phyloP scores from a whole-genome alignment of 1,139 yeast genomes.

The Geotrichum europaeum region DNA sequence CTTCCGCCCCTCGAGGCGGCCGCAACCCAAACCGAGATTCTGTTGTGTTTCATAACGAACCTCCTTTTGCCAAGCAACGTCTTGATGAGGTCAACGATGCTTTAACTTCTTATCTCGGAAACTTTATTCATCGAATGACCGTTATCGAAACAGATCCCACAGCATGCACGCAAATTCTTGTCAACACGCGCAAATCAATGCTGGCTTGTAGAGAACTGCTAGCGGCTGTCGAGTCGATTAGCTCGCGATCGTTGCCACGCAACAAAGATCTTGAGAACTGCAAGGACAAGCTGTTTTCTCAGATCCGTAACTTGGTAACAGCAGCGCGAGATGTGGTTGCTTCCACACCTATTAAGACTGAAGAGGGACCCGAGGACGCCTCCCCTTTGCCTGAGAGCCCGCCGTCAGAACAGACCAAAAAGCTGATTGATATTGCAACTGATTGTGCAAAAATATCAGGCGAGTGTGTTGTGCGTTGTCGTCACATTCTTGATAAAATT shows the following conservation, averaged over 20 bases:
- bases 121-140: conserved; percentile 33
- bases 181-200: conserved; percentile 38
- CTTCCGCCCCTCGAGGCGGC: conserved; percentile 2
- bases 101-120: conserved; percentile 61
- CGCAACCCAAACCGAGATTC: conserved; percentile 24
- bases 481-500: conserved; percentile 46
- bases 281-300: conserved; percentile 35
- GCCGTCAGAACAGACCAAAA: conserved; percentile 10
- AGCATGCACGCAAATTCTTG: conserved; percentile 34
- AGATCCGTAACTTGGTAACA: conserved; percentile 32
- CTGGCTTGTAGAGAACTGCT: conserved; percentile 40
- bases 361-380: conserved; percentile 14
- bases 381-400: background rate
- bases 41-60: conserved; percentile 34
- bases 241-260: conserved; percentile 29
- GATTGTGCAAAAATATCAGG: conserved; percentile 35
- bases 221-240: conserved; percentile 35
- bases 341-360: conserved; percentile 16
- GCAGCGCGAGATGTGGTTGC: conserved; percentile 24
- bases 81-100: conserved; percentile 70
- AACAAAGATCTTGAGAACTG: conserved; percentile 33
- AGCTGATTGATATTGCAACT: conserved; percentile 26
- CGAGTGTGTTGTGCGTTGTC: conserved; percentile 42
- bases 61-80: conserved; percentile 68
- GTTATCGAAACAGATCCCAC: conserved; percentile 30